phyloP scores from a whole-genome alignment of 495 filamentous ascomycete species.

The Cryomyces antarcticus region DNA sequence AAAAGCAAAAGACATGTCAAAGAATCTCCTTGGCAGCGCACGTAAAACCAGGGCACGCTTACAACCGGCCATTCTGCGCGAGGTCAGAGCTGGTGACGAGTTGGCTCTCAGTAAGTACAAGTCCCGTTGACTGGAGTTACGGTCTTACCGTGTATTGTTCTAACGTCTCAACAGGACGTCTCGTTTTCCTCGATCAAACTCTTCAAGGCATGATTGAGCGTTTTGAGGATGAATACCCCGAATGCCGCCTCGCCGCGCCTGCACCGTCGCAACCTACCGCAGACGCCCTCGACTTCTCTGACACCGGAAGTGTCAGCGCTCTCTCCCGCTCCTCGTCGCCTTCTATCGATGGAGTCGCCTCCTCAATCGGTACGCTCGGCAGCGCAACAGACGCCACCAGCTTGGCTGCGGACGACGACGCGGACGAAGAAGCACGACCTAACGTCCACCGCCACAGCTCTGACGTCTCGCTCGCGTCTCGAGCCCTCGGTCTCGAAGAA shows the following conservation, averaged over 20 bases:
- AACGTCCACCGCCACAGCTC: constrained; percentile 48
- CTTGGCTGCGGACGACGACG: constrained; percentile 18
- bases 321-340: constrained; percentile 5
- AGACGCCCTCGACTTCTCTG: constrained; percentile 2
- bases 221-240: constrained; percentile 90
- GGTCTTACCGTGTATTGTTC: neutral
- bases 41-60: constrained; percentile 70
- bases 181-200: constrained; percentile 79
- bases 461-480: constrained; percentile 59
- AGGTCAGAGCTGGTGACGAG: constrained; percentile 45
- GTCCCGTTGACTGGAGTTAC: too few relatives aligned
- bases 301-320: constrained; percentile 7
- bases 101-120: constrained; percentile 51
- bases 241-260: constrained; percentile 41
- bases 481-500: constrained; percentile 70
- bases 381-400: constrained; percentile 2
- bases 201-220: constrained; percentile 78
- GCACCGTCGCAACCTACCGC: constrained; percentile 1
- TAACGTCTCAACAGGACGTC: constrained; percentile 32
- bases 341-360: constrained; percentile 20
- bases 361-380: constrained; percentile 11
- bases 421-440: constrained; percentile 1
- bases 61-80: constrained; percentile 65
- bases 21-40: constrained; percentile 64
- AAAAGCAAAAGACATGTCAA: constrained; percentile 82